Conservation (phyloP, 2,329 filamentous ascomycete species). For the Paracoccidioides lutzii region DNA sequence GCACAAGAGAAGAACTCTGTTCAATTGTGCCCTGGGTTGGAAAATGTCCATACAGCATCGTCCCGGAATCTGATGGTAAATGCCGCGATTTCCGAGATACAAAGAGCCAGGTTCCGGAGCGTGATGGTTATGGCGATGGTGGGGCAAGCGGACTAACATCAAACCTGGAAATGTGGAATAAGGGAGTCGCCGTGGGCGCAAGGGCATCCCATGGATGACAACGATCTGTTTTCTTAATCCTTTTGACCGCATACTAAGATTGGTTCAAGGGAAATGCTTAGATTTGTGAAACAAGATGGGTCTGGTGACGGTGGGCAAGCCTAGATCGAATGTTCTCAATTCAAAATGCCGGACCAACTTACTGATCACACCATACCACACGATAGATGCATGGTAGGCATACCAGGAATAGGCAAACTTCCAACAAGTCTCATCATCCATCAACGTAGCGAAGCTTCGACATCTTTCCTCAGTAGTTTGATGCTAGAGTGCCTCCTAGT, state of each 20-base stretch:
- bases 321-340: background rate
- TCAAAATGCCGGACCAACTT: background rate
- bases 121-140: conserved; percentile 1
- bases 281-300: background rate
- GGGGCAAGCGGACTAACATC: background rate
- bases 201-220: background rate
- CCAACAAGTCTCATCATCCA: background rate
- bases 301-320: background rate
- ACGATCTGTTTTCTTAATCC: background rate
- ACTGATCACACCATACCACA: background rate
- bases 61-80: background rate
- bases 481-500: conserved; percentile 6
- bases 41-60: background rate
- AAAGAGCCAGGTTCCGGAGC: conserved; percentile 1
- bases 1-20: background rate
- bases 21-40: background rate
- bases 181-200: background rate
- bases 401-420: background rate
- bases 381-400: background rate
- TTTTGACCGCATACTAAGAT: background rate
- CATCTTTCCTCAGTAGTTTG: conserved; percentile 7
- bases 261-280: background rate
- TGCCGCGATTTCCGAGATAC: background rate
- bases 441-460: background rate
- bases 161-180: background rate